Conservation (phyloP, 805 yeast genomes). For the Priceomyces melissophilus region DNA sequence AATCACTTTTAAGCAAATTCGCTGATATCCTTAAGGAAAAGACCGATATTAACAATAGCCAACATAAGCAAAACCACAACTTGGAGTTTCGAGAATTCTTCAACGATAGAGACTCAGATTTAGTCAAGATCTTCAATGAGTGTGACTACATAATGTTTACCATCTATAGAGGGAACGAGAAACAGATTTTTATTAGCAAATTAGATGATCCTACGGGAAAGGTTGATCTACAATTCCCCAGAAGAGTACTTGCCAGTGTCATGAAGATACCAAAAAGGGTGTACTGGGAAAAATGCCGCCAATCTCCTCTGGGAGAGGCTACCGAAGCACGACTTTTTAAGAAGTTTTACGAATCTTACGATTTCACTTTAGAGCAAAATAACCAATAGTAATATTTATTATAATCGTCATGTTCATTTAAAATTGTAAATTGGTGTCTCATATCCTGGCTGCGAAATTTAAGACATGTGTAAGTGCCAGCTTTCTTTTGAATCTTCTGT, state of each 20-base stretch:
- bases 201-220: constrained; percentile 26
- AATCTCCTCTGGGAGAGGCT: constrained; percentile 58
- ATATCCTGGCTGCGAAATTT: no score
- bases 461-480: no score
- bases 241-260: constrained; percentile 69
- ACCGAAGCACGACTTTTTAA: constrained; percentile 64
- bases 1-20: constrained; percentile 41
- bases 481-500: constrained; percentile 16
- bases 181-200: constrained; percentile 15
- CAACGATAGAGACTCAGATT: constrained; percentile 17
- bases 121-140: constrained; percentile 20
- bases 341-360: constrained; percentile 48
- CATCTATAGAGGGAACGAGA: constrained; percentile 18
- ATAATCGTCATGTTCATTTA: background rate
- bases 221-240: constrained; percentile 79
- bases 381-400: background rate
- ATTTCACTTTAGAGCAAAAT: constrained; percentile 36
- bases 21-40: constrained; percentile 44
- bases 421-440: no score
- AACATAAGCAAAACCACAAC: constrained; percentile 37
- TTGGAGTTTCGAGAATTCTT: constrained; percentile 39
- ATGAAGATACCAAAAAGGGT: constrained; percentile 58
- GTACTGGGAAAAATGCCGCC: constrained; percentile 77
- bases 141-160: constrained; percentile 38
- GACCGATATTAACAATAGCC: constrained; percentile 44